These are phyloP conservation scores for Melaleuca quinquenervia DNA, from an alignment of 345 rosid species.

Conservation along the genomic window DNA sequence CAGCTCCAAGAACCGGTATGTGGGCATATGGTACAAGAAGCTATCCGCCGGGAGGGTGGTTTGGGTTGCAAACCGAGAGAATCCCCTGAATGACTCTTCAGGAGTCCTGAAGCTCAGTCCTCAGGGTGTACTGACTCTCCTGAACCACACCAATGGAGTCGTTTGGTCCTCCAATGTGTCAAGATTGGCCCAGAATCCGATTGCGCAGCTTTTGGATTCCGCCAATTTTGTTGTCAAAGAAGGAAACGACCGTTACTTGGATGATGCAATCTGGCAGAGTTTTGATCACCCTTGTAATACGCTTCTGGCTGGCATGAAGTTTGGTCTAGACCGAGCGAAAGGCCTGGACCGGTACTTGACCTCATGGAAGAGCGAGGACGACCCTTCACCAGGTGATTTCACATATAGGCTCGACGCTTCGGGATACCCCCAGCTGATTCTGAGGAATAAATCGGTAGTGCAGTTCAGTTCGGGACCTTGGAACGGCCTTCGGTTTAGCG, in stretches of 20 bases:
- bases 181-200: neutral
- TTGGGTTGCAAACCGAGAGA: conserved; percentile 36
- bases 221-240: conserved; percentile 34
- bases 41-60: conserved; percentile 4
- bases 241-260: neutral
- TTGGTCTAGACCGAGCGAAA: conserved; percentile 16
- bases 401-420: conserved; percentile 9
- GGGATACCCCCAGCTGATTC: conserved; percentile 31
- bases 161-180: conserved; percentile 25
- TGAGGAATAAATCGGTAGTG: conserved; percentile 3
- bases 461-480: conserved; percentile 26
- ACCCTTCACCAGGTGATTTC: conserved; percentile 24
- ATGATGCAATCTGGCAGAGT: conserved; percentile 32
- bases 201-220: conserved; percentile 21
- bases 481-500: conserved; percentile 38
- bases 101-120: conserved; percentile 11
- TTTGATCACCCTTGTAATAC: conserved; percentile 39
- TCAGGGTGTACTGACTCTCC: conserved; percentile 6
- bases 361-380: conserved; percentile 27
- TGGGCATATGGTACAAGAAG: conserved; percentile 24
- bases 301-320: conserved; percentile 33
- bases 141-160: neutral
- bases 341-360: conserved; percentile 12
- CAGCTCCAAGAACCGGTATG: conserved; percentile 8
- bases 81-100: conserved; percentile 12